Evolutionary conservation across 2,329 filamentous ascomycete species (phyloP), one percentile per base, ranked within the genome.

Genomic region (Fusarium beomiforme): DNA sequence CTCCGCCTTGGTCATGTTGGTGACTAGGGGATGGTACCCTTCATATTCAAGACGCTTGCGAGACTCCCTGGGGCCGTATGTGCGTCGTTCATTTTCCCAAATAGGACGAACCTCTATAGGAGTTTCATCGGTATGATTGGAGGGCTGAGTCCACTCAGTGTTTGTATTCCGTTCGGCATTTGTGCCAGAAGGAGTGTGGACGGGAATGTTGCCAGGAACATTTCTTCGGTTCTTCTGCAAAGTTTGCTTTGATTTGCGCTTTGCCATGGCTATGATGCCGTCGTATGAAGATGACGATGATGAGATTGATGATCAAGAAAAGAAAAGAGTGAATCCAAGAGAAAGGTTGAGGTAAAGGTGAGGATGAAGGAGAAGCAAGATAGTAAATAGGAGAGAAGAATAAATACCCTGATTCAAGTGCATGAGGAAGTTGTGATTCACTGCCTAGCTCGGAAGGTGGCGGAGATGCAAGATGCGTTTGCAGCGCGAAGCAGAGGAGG

Each of bases 391-490:
- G 34, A 16, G 41, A 42, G 33, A 26, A 16, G 17, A 23, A 21
- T 39, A 21, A 36, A 43, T 42, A 59, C 14, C 9, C 41, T 23
- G 21, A 26, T 13, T 14, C 4, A 7, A 9, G 23, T n/a, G 47
- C 23, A 51, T 8, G 23, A 37, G 29, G 12, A 34, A n/a, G 5
- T 24, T 31, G 34, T 67, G 63, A 67, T 26, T 62, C 63, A 68
- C 49, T 26, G 50, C 11, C 24, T 14, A 12, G n/a, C 39, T 47
- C n/a, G 26, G 26, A 8, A 29, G 6, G 26, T 8, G 10, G 26
- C 6, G 26, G 10, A 29, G 26, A 29, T 29, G 26, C 26, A 31
- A 55, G 29, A 8, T 19, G 23, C 29, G 47, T 51, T 37, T 57
- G 26, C 29, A 55, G 37, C 31, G 50, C 9, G 47, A n/a, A 31